Evolutionary conservation across 306 rosid species (phyloP), one percentile per base, ranked within the genome.

Genomic region (Purshia tridentata): DNA sequence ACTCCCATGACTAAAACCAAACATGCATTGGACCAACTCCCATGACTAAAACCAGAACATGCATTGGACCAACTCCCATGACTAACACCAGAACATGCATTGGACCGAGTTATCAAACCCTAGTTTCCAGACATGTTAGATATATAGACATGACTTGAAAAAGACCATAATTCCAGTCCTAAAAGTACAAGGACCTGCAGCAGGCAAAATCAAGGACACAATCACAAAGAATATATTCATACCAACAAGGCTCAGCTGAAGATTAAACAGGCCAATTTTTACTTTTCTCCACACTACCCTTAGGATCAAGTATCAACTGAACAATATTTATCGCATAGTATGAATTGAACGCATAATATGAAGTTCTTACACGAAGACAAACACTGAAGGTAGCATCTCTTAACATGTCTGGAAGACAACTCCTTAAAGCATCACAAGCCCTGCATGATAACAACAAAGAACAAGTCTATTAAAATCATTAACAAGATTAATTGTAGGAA

Each of bases 341-440:
- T 13, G 40, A 58, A 14, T 7, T 61, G 52, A 19, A 65, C 19
- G 39, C 5, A 44, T 14, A 55, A 46, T 8, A 48, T 8, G 47
- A 67, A 40, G 47, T n/a, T 57, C 90, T 89, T 87, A 93, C 98
- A 29, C 85, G 88, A 52, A 90, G 88, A 65, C 80, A 77, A 67
- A 74, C 76, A 44, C 70, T 81, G 88, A 90, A 88, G 76, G 90
- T 90, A 45, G 82, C 78, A 71, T 87, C 90, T 76, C 84, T 75
- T 69, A 93, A 70, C 84, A 84, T 80, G 61, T 84, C 92, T 0
- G 98, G 97, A 79, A 93, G 96, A 73, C 89, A 86, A 65, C 78
- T 84, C 71, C 83, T 76, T 65, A 93, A 80, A 40, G 96, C 98
- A 69, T 82, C 87, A 22, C 87, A 82, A 48, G 88, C 98, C 84